A percentile compares a stretch with the other conserved stretches of the same genome.
Conservation (phyloP, 2,329 filamentous ascomycete genomes). For the Aureobasidium vineae region DNA sequence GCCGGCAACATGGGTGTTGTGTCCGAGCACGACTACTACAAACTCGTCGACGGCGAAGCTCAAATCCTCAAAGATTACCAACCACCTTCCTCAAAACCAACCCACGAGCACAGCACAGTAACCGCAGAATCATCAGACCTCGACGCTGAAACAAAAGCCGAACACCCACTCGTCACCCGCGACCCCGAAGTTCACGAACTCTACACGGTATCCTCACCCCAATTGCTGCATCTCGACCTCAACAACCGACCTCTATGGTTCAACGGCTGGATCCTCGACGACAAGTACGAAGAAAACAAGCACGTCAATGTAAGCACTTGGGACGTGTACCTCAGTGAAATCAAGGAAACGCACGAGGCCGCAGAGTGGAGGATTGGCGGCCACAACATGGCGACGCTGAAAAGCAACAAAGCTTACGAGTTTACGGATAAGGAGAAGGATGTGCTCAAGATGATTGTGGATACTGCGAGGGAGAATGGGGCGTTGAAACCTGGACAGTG, state of each 20-base stretch:
- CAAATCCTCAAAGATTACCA: not conserved
- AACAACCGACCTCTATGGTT: conserved; percentile 49
- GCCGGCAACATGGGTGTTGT: conserved; percentile 44
- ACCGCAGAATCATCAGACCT: not conserved
- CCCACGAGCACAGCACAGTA: not conserved
- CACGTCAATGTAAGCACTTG: conserved; percentile 42
- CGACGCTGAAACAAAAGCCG: not conserved
- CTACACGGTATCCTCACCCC: conserved; percentile 45
- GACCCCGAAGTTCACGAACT: not conserved
- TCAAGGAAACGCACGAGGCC: conserved; percentile 31
- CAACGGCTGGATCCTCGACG: conserved; percentile 48
- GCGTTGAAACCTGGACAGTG: conserved; percentile 23
- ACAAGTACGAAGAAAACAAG: conserved; percentile 44
- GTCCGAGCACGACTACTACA: conserved; percentile 48
- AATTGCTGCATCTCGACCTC: conserved; percentile 47
- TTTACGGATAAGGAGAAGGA: conserved; percentile 35
- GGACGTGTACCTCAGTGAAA: conserved; percentile 40
- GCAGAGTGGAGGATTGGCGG: conserved; percentile 40
- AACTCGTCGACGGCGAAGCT: conserved; percentile 1
- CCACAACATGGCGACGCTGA: conserved; percentile 42
- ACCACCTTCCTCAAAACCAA: not conserved
- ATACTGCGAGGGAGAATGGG: conserved; percentile 30
- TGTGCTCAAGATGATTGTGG: conserved; percentile 38
- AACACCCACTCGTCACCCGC: not conserved
- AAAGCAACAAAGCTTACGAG: conserved; percentile 33